Evolutionary conservation across 2,329 filamentous ascomycete genomes (phyloP).

Genomic region (Chaetomium globosum): DNA sequence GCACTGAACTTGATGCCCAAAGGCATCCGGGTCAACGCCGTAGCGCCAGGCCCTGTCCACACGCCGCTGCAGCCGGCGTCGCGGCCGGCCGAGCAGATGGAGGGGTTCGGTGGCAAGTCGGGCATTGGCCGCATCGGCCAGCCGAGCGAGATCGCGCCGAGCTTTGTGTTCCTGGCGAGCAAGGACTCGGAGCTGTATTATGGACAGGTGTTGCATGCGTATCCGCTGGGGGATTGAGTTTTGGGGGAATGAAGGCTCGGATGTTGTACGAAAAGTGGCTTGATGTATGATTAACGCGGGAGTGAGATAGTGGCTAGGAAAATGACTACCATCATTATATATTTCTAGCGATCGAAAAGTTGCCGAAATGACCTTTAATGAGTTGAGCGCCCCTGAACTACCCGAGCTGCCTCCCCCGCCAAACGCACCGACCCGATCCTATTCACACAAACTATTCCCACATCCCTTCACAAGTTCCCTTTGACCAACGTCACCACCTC

Average conservation of each 20-base stretch:
- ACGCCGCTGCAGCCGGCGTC: conserved; percentile 50
- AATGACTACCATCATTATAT: too few species aligned
- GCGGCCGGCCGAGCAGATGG: conserved; percentile 49
- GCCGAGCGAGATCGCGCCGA: conserved; percentile 50
- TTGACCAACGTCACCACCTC: conserved; percentile 7
- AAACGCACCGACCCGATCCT: too few species aligned
- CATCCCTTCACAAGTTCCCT: neutral
- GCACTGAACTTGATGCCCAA: conserved; percentile 56
- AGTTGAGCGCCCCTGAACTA: too few species aligned
- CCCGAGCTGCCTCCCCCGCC: too few species aligned
- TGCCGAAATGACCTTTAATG: too few species aligned
- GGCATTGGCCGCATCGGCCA: conserved; percentile 47
- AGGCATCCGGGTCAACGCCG: conserved; percentile 59
- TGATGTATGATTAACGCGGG: too few species aligned
- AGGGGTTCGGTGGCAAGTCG: conserved; percentile 46
- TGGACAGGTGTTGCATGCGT: conserved; percentile 47
- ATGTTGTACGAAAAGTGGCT: too few species aligned
- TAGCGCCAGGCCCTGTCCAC: conserved; percentile 49
- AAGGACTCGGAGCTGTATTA: conserved; percentile 47
- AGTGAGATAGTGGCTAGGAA: too few species aligned
- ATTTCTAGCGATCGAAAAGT: too few species aligned
- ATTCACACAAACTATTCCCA: too few species aligned
- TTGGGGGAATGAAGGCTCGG: too few species aligned
- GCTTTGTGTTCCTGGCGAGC: conserved; percentile 46
- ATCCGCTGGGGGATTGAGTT: conserved; percentile 45